phyloP scores from a whole-genome alignment of 305 asterid genomes.

The Fraxinus sp. region DNA sequence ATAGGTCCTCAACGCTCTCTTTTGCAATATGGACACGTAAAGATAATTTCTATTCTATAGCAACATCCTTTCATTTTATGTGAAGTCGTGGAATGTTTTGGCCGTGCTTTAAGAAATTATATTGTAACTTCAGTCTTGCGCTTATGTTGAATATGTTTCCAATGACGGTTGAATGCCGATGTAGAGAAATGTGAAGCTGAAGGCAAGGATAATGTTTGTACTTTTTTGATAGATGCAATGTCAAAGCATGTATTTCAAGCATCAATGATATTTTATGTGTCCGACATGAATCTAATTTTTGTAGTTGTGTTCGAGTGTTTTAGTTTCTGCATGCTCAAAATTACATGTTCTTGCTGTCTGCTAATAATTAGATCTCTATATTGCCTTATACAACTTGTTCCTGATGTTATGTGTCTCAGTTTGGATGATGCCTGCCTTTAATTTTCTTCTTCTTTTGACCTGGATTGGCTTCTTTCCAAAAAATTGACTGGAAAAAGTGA shows the following conservation, averaged over 20 bases:
- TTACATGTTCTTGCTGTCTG: slow-evolving; percentile 2
- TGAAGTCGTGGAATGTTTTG: not conserved
- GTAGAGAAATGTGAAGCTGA: not conserved
- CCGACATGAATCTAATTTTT: not conserved
- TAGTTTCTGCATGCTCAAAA: not conserved
- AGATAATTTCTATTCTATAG: not conserved
- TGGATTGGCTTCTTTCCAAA: slow-evolving; percentile 1
- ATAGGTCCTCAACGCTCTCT: not conserved
- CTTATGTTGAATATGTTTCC: slow-evolving; percentile 6
- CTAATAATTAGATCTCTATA: not conserved
- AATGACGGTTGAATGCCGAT: slow-evolving; percentile 6
- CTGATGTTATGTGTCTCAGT: not conserved
- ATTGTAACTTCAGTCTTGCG: not conserved
- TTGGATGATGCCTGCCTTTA: slow-evolving; percentile 6
- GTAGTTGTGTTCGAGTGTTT: not conserved
- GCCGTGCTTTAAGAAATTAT: slow-evolving; percentile 7
- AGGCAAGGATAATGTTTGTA: not conserved
- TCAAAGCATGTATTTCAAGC: not conserved
- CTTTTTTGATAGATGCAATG: not conserved
- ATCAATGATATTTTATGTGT: slow-evolving; percentile 5
- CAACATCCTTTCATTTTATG: not conserved
- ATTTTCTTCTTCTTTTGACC: slow-evolving; percentile 7
- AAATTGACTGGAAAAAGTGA: not conserved
- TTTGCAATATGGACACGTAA: not conserved
- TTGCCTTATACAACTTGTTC: not conserved